Evolutionary conservation across 257 asterid species (phyloP), one percentile per base, ranked within the genome.

Genomic region (Fraxinus anomala): DNA sequence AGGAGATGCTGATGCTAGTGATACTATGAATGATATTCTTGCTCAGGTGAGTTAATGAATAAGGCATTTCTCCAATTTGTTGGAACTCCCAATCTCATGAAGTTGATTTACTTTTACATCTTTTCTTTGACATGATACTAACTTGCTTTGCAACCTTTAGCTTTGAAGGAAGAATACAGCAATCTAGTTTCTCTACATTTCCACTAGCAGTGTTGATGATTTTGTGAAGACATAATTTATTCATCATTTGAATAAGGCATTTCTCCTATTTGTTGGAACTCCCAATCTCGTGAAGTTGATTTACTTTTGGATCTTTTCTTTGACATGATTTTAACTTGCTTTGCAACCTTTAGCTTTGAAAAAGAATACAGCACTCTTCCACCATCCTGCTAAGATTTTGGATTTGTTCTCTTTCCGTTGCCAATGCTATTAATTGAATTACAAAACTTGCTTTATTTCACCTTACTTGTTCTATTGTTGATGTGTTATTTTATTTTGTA

Each of bases 1-100:
- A 77, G 97, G 92, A 85, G 96, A 93, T 91, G 91, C 87, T 78
- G 97, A 93, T 84, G 94, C 97, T 69, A 96, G 99, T 86, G 99
- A 96, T 89, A 47, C 86, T 44, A 96, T 94, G 98, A 96, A 91
- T 85, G 99, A 96, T 82, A 89, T 96, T 76, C 97, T 93, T 77
- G 99, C 99, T 78, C 99, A 96, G 97, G 99, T 88, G 77, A 85
- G 86, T 80, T 71, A 24, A 75, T 39, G 21, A 31, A 30, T 24
- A 36, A 54, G 1, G 24, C 28, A n/a, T 28, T 19, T n/a, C 31
- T 59, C 47, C 14, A 6, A 13, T 72, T 16, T 0, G 63, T 24
- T 63, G n/a, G 69, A 63, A 63, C 36, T 63, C 34, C 17, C 33
- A 63, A 21, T 21, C 69, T 63, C 40, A 14, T 72, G 40, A 72